Evolutionary conservation across 192 early-diverging fungal genomes (phyloP).

Genomic region (Backusella mclennaniae): DNA sequence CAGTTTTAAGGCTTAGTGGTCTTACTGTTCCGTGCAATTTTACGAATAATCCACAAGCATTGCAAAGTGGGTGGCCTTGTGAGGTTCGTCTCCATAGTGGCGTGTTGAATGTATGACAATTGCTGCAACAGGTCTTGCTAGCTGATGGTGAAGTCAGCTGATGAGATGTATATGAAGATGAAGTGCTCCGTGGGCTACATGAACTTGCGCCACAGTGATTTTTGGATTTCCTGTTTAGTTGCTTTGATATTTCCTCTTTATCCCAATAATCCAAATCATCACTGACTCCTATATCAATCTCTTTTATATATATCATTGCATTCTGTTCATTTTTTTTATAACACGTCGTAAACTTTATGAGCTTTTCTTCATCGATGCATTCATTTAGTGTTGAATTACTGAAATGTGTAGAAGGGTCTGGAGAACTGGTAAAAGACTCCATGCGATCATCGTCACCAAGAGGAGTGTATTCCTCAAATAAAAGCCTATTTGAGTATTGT

Average conservation of each 20-base stretch:
- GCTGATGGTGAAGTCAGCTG: neutral
- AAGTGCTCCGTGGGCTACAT: neutral
- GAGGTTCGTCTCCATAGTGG: slow-evolving; percentile 85
- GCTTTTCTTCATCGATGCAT: neutral
- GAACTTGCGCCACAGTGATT: neutral
- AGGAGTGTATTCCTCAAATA: neutral
- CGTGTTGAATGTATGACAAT: slow-evolving; percentile 82
- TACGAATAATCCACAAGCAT: slow-evolving; percentile 90
- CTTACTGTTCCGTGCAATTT: slow-evolving; percentile 84
- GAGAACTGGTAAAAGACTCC: neutral
- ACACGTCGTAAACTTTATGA: neutral
- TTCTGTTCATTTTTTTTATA: neutral
- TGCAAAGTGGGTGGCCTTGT: slow-evolving; percentile 83
- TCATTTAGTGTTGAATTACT: neutral
- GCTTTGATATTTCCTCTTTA: neutral
- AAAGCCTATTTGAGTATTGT: neutral
- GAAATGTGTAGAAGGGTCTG: neutral
- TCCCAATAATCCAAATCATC: neutral
- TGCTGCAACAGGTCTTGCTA: slow-evolving; percentile 49
- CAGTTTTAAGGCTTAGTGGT: slow-evolving; percentile 77
- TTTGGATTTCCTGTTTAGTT: neutral
- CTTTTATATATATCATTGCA: neutral
- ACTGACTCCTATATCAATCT: neutral
- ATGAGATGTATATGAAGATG: neutral
- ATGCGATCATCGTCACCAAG: neutral